A percentile compares a stretch with the other conserved stretches of the same genome.
Conservation (phyloP, 208 protist genomes). For the Trichomonas vaginalis region DNA sequence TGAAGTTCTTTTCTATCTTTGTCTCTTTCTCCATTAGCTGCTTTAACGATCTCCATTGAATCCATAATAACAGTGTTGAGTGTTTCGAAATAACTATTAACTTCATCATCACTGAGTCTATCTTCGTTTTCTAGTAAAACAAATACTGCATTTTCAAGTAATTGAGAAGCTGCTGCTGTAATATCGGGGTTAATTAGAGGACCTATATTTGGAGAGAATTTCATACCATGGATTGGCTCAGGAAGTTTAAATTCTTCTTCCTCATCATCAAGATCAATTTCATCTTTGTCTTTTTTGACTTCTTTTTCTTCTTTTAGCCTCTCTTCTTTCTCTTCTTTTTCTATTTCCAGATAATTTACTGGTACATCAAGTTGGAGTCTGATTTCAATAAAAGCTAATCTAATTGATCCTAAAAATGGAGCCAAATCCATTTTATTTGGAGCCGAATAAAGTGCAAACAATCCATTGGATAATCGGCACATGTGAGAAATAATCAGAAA, state of each 20-base stretch:
- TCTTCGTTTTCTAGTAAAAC: not conserved
- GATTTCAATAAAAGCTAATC: not conserved
- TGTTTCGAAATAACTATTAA: not conserved
- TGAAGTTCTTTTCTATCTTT: not conserved
- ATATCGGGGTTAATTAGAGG: not conserved
- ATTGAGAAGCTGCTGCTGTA: not conserved
- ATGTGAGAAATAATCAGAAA: not conserved
- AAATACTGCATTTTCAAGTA: not conserved
- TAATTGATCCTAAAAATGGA: not conserved
- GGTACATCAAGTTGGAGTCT: not conserved
- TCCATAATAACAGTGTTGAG: not conserved
- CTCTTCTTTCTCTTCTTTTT: not conserved
- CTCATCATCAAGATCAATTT: not conserved
- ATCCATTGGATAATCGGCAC: not conserved
- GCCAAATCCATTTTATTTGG: not conserved
- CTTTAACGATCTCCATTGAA: not conserved
- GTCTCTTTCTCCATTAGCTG: not conserved
- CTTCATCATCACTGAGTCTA: not conserved
- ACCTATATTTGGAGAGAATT: not conserved
- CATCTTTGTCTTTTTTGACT: not conserved
- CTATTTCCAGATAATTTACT: not conserved
- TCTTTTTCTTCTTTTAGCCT: not conserved
- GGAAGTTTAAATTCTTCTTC: not conserved
- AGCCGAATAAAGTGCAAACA: not conserved
- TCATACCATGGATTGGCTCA: too few relatives aligned